Base-by-base conservation (phyloP, 495 filamentous ascomycete species). In the Tuber magnatum region DNA sequence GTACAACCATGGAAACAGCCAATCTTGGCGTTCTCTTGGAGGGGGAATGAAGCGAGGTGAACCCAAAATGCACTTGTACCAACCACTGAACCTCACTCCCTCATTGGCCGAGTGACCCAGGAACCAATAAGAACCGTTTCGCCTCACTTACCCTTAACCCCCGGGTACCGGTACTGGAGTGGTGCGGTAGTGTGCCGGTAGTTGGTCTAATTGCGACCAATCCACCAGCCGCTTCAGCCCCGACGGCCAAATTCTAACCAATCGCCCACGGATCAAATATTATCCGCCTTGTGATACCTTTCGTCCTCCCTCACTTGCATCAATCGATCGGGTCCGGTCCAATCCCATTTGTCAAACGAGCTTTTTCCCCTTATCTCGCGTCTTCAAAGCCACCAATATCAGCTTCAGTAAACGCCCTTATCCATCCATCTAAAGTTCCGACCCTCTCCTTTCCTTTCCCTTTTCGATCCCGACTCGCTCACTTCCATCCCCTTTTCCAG, bases 281-380 rank as follows among this genome's bases (percentile, higher is more conserved):
- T 65, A 65, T 65, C 56, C 56, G 56, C 56, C 56, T 71, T 68
- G 48, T 56, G 14, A 42, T 3, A n/a, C 65, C 1, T 0, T 28
- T 18, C 38, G 10, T 44, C 39, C 14, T 22, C n/a, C n/a, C 22
- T 43, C 22, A 3, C 12, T 69, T 14, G 28, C n/a, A 24, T 20
- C 20, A n/a, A 51, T n/a, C 16, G 56, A 4, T n/a, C 16, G 56
- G 1, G 20, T 56, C 9, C 40, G 35, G 20, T 18, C 42, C 18
- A 69, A 73, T 56, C 69, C 14, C 68, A 77, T 71, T 71, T 32
- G 42, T 42, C 71, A 41, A 77, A n/a, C 70, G 44, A 72, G 68
- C 32, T 48, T 40, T 10, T n/a, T 32, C 20, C 42, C 71, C 74
- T 78, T 78, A 77, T 78, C 74, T 73, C 48, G 70, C 76, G 65